Conservation (phyloP, 768 basidiomycete genomes). For the Suillus subaureus region DNA sequence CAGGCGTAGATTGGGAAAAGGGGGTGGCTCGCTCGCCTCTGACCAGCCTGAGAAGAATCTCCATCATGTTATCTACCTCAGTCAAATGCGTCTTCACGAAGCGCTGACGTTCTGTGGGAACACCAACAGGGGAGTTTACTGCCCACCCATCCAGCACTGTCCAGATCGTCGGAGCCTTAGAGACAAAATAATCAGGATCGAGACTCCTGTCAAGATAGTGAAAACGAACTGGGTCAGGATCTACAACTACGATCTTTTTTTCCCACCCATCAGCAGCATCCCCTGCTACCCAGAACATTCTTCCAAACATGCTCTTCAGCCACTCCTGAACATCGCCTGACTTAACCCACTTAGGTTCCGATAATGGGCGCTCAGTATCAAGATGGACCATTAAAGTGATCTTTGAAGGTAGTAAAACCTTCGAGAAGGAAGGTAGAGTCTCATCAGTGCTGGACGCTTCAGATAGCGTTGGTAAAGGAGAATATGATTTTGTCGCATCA, state of each 20-base stretch:
- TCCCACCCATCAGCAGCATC: conserved; percentile 92
- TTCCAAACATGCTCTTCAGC: conserved; percentile 84
- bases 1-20: conserved; percentile 62
- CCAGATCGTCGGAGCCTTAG: conserved; percentile 87
- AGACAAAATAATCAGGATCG: conserved; percentile 9
- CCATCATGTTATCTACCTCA: conserved; percentile 85
- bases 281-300: conserved; percentile 85
- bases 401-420: conserved; percentile 51
- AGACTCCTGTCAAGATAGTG: conserved; percentile 7
- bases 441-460: conserved; percentile 49
- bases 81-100: conserved; percentile 90
- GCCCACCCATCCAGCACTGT: conserved; percentile 92
- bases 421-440: conserved; percentile 75
- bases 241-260: conserved; percentile 87
- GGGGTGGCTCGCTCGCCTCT: conserved; percentile 83
- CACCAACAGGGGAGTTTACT: conserved; percentile 77
- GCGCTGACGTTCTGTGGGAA: conserved; percentile 73
- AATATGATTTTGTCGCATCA: conserved; percentile 71
- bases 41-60: conserved; percentile 90
- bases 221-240: conserved; percentile 89
- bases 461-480: conserved; percentile 52
- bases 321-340: conserved; percentile 94
- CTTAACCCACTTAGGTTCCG: conserved; percentile 97
- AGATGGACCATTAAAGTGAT: conserved; percentile 76
- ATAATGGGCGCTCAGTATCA: conserved; percentile 85